A percentile compares a stretch with the other conserved stretches of the same genome.
Conservation (phyloP, 305 asterid genomes). For the Solanum hybrid region DNA sequence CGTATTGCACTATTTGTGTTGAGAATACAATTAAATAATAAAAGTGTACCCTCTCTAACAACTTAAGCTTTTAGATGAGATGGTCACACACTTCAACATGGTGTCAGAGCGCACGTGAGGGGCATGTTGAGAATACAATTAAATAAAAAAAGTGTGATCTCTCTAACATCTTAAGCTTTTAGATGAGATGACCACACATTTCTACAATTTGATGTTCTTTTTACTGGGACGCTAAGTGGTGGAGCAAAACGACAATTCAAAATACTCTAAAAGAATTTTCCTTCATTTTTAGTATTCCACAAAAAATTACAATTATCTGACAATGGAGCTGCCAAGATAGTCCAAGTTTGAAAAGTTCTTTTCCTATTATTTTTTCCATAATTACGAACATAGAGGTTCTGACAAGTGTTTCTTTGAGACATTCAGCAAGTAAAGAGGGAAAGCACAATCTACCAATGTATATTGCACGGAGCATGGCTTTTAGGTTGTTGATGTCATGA, state of each 20-base stretch:
- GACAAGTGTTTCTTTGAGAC: not conserved
- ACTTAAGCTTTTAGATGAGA: not conserved
- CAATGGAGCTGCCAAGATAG: not conserved
- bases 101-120: not conserved
- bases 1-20: not conserved
- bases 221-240: not conserved
- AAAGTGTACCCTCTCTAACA: not conserved
- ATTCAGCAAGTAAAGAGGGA: not conserved
- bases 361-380: not conserved
- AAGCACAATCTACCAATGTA: conserved; percentile 47
- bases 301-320: not conserved
- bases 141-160: not conserved
- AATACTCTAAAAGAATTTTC: not conserved
- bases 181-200: not conserved
- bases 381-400: not conserved
- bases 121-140: not conserved
- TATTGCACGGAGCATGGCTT: conserved; percentile 90
- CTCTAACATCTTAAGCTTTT: not conserved
- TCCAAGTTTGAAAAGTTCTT: not conserved
- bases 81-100: not conserved
- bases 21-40: not conserved
- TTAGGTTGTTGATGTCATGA: conserved; percentile 73
- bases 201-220: not conserved
- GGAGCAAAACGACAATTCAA: not conserved
- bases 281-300: not conserved